A percentile compares a stretch with the other conserved stretches of the same genome.
These are phyloP conservation scores for Anastatica hierochuntica DNA, from an alignment of 345 rosid genomes.

Conservation along the genomic window DNA sequence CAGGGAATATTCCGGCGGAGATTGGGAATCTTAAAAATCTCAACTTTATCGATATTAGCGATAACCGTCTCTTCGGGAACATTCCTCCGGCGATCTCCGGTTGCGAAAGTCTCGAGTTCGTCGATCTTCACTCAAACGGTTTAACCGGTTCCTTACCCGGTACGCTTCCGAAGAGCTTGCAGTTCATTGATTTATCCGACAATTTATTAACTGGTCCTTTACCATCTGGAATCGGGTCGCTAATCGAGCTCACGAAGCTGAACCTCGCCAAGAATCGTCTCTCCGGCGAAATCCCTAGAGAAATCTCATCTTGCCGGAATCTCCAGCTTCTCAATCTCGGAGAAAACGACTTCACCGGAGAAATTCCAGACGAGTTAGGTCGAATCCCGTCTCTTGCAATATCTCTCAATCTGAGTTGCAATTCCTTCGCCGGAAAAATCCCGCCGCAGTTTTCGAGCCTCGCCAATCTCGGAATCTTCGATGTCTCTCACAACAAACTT, in stretches of 20 bases:
- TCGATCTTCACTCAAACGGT: slow-evolving; percentile 76
- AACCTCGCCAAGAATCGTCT: slow-evolving; percentile 55
- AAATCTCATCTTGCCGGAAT: slow-evolving; percentile 60
- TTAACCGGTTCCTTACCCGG: slow-evolving; percentile 59
- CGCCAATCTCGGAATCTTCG: slow-evolving; percentile 59
- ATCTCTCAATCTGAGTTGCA: slow-evolving; percentile 82
- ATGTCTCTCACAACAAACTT: slow-evolving; percentile 71
- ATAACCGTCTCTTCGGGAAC: slow-evolving; percentile 51
- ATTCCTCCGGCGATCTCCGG: slow-evolving; percentile 52
- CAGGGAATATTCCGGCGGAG: slow-evolving; percentile 71
- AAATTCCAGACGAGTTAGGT: slow-evolving; percentile 71
- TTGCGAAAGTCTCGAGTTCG: slow-evolving; percentile 55
- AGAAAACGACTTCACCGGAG: slow-evolving; percentile 58
- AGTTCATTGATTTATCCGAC: slow-evolving; percentile 61
- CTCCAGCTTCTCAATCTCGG: slow-evolving; percentile 70
- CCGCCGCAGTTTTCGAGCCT: slow-evolving; percentile 71
- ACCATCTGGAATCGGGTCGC: slow-evolving; percentile 47
- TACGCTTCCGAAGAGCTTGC: slow-evolving; percentile 53
- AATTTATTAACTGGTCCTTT: slow-evolving; percentile 59
- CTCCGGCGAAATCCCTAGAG: slow-evolving; percentile 60
- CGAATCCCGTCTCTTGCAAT: slow-evolving; percentile 66
- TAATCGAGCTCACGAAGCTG: slow-evolving; percentile 67
- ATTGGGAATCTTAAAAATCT: slow-evolving; percentile 49
- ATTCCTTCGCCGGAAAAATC: slow-evolving; percentile 54
- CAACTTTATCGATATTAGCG: slow-evolving; percentile 70